These are phyloP conservation scores for Kwoniella dejecticola DNA, from an alignment of 768 basidiomycete species.

Conservation along the genomic window DNA sequence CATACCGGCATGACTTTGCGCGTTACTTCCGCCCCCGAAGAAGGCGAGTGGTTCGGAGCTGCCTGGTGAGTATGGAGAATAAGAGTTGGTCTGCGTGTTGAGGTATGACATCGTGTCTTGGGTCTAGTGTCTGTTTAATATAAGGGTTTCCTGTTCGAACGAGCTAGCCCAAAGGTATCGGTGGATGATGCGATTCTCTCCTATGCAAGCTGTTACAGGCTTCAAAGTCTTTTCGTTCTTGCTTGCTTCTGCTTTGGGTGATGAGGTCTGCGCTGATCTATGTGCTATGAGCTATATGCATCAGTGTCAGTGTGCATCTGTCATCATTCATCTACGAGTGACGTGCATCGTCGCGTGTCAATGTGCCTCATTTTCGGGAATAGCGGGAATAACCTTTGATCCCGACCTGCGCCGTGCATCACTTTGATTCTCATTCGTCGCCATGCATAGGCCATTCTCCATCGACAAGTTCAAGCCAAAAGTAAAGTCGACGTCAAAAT, in stretches of 20 bases:
- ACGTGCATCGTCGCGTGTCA: constrained; percentile 22
- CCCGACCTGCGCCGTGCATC: constrained; percentile 3
- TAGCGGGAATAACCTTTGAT: background rate
- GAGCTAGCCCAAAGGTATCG: no score
- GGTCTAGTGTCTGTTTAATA: background rate
- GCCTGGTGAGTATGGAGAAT: constrained; percentile 21
- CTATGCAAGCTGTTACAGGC: no score
- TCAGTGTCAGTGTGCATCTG: no score
- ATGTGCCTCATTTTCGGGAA: background rate
- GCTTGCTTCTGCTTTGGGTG: no score
- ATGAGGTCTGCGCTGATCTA: no score
- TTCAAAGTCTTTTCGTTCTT: no score
- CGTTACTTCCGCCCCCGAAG: constrained; percentile 49
- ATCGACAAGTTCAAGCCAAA: no score
- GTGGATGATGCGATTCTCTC: no score
- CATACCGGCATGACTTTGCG: background rate
- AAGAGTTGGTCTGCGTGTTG: constrained; percentile 21
- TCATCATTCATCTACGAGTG: constrained; percentile 7
- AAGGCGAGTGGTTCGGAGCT: constrained; percentile 52
- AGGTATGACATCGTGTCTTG: constrained; percentile 25
- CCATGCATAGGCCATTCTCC: no score
- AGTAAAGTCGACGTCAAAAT: no score
- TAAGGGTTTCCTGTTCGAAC: background rate
- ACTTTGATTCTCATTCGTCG: background rate
- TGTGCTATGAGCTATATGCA: no score